These are phyloP conservation scores for Lanzia echinophila DNA, from an alignment of 2,329 filamentous ascomycete genomes.

Conservation along the genomic window DNA sequence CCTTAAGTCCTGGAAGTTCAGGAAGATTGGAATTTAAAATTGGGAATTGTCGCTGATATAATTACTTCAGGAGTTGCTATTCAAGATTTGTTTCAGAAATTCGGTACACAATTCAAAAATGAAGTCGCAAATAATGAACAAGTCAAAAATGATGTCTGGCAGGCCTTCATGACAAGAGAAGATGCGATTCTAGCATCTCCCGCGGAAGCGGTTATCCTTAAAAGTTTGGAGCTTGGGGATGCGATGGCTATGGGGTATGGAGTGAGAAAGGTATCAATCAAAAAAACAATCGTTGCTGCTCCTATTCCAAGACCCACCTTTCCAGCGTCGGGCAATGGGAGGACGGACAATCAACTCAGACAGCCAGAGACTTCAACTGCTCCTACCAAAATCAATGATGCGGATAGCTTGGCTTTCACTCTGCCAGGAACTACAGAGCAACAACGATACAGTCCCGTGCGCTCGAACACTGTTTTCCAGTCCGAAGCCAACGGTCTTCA, in stretches of 20 bases:
- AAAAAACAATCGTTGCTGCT: not conserved
- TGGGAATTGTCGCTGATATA: not conserved
- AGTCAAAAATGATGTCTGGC: slow-evolving; percentile 12
- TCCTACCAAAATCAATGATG: no score
- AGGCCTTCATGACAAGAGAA: slow-evolving; percentile 4
- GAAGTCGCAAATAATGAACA: not conserved
- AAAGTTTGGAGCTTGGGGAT: slow-evolving; percentile 1
- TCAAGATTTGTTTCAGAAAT: slow-evolving; percentile 8
- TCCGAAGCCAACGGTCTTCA: no score
- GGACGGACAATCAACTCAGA: no score
- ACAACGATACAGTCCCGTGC: no score
- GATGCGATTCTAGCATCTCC: slow-evolving; percentile 5
- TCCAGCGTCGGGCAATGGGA: not conserved
- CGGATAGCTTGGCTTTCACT: no score
- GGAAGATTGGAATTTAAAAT: not conserved
- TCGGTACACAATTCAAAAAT: slow-evolving; percentile 1
- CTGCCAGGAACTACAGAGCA: no score
- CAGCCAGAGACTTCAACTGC: no score
- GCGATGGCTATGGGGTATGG: slow-evolving; percentile 8
- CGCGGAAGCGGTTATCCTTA: slow-evolving; percentile 1
- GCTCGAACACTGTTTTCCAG: no score
- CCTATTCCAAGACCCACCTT: not conserved
- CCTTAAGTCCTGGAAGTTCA: not conserved
- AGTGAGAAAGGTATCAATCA: slow-evolving; percentile 8
- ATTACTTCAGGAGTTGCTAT: slow-evolving; percentile 12